These are phyloP conservation scores for Trichoderma guizhouense DNA, from an alignment of 2,329 filamentous ascomycete genomes.

Conservation along the genomic window DNA sequence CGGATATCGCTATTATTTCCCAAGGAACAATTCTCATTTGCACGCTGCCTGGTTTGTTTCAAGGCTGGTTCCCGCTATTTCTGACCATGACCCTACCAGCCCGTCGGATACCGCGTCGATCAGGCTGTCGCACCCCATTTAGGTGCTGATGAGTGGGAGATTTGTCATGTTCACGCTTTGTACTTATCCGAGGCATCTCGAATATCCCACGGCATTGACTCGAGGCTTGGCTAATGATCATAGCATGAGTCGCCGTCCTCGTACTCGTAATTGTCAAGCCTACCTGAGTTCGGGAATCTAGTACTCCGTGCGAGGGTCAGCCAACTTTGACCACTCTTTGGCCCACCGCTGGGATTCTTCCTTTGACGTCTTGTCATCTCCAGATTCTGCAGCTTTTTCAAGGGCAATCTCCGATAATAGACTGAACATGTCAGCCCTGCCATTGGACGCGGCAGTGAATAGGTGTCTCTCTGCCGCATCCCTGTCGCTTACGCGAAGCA, in stretches of 20 bases:
- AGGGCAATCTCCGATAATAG: conserved; percentile 31
- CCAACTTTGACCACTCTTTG: conserved; percentile 35
- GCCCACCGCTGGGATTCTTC: conserved; percentile 31
- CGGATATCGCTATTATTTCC: background rate
- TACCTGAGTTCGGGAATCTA: conserved; percentile 18
- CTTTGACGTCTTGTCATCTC: conserved; percentile 15
- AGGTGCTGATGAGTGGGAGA: background rate
- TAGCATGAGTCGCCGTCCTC: background rate
- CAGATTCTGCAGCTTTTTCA: conserved; percentile 23
- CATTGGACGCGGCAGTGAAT: conserved; percentile 28
- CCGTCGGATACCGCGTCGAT: conserved; percentile 3
- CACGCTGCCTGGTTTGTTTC: background rate
- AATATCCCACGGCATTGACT: background rate
- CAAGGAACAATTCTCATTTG: background rate
- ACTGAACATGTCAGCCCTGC: conserved; percentile 26
- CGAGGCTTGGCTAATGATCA: background rate
- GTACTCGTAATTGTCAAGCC: background rate
- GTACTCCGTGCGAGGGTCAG: conserved; percentile 24
- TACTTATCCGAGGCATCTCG: background rate
- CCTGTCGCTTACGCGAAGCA: conserved; percentile 24
- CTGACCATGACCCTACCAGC: background rate
- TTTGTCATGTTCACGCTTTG: background rate
- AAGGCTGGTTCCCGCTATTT: background rate
- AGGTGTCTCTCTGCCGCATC: conserved; percentile 27
- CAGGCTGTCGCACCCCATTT: background rate